These are phyloP conservation scores for Aureobasidium sp. DNA, from an alignment of 2,329 filamentous ascomycete species.

Conservation along the genomic window DNA sequence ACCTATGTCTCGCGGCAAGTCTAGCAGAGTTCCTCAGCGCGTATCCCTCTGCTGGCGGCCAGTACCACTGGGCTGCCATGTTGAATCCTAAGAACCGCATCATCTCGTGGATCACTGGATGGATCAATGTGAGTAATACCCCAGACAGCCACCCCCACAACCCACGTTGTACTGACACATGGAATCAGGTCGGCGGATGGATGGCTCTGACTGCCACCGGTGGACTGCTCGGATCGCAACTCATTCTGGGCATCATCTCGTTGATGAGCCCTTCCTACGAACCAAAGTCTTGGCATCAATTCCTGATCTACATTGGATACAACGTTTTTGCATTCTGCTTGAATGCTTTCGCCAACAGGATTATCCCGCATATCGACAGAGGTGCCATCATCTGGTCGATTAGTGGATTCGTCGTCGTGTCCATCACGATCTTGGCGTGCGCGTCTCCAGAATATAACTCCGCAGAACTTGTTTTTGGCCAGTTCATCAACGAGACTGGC, in stretches of 20 bases:
- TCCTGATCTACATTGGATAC: constrained; percentile 63
- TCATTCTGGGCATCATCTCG: constrained; percentile 59
- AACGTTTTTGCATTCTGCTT: constrained; percentile 54
- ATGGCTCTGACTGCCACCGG: constrained; percentile 62
- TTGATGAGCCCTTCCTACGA: constrained; percentile 54
- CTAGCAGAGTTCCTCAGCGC: constrained; percentile 60
- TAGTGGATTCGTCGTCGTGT: constrained; percentile 61
- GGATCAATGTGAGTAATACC: constrained; percentile 48
- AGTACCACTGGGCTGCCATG: constrained; percentile 65
- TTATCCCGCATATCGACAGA: constrained; percentile 61
- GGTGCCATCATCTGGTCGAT: constrained; percentile 66
- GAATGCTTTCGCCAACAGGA: constrained; percentile 57
- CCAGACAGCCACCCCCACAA: background rate
- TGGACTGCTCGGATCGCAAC: constrained; percentile 59
- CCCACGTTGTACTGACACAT: background rate
- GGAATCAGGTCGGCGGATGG: constrained; percentile 54
- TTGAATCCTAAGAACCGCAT: constrained; percentile 55
- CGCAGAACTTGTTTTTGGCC: constrained; percentile 57
- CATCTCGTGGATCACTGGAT: constrained; percentile 64
- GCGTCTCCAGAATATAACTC: constrained; percentile 58
- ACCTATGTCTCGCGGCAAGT: constrained; percentile 60
- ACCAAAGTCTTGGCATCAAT: constrained; percentile 61
- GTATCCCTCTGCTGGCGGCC: constrained; percentile 40
- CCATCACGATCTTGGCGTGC: constrained; percentile 60
- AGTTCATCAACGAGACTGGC: constrained; percentile 55